Evolutionary conservation across 768 basidiomycete genomes (phyloP).

Genomic region (Hypsizygus marmoreus): DNA sequence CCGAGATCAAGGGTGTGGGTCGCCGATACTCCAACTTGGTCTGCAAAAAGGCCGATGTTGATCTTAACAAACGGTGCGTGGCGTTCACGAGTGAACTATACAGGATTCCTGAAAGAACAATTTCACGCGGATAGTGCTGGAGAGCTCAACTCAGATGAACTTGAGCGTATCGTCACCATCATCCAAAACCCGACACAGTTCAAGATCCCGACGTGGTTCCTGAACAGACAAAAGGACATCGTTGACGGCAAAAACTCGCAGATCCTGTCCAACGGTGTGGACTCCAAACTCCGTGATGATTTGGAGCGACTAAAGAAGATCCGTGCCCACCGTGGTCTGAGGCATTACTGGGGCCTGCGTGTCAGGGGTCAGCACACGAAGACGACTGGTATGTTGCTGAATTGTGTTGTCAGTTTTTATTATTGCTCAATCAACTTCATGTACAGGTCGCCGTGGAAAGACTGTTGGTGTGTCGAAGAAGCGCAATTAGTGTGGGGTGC

Average conservation of each 20-base stretch:
- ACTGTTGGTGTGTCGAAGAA: slow-evolving; percentile 97
- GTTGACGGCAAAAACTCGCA: slow-evolving; percentile 97
- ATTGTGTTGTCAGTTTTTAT: neutral
- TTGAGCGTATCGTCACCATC: slow-evolving; percentile 98
- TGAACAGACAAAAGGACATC: slow-evolving; percentile 99
- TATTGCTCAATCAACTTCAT: slow-evolving; percentile 3
- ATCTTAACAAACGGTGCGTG: slow-evolving; percentile 93
- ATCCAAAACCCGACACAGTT: slow-evolving; percentile 99
- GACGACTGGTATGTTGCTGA: slow-evolving; percentile 77
- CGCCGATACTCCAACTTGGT: slow-evolving; percentile 98
- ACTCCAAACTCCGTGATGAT: slow-evolving; percentile 98
- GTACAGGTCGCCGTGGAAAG: slow-evolving; percentile 87
- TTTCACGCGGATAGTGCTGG: slow-evolving; percentile 67
- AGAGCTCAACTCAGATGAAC: slow-evolving; percentile 98
- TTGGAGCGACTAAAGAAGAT: slow-evolving; percentile 99
- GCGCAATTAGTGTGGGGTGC: slow-evolving; percentile 46
- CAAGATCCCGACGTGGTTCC: slow-evolving; percentile 99
- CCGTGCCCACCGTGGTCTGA: slow-evolving; percentile 90
- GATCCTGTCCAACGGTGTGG: slow-evolving; percentile 93
- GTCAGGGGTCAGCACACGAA: slow-evolving; percentile 99
- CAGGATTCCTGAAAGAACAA: neutral
- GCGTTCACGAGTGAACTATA: neutral
- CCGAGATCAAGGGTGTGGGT: slow-evolving; percentile 99
- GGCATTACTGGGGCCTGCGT: slow-evolving; percentile 93
- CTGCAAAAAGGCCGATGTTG: slow-evolving; percentile 99